Base-by-base conservation (phyloP, 2,329 filamentous ascomycete genomes). In the Paramyrothecium roridum region DNA sequence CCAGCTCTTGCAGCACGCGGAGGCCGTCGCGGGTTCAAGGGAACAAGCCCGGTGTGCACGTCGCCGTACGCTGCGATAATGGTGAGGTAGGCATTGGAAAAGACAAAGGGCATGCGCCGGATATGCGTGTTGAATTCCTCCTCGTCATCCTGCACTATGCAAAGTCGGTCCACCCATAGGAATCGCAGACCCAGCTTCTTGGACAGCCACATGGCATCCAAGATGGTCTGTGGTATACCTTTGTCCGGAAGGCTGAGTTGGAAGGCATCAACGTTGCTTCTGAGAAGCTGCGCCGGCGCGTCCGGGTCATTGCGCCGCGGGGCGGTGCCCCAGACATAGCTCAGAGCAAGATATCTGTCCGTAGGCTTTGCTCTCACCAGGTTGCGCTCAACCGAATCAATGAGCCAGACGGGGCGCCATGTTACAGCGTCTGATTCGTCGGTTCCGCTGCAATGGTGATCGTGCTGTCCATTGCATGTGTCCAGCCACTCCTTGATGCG, bases 151-250 rank as follows among this genome's bases (percentile, higher is more conserved):
- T 80, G 77, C 6, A 76, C 68, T 54, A 78, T 76, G 52, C 76
- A 78, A 50, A 77, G 65, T 34, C 71, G 67, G 57, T 80, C 77
- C 34, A 80, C 72, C 78, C 77, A 80, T 20, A 80, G 65, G 54
- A 75, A 71, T 2, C 71, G 70, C 21, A 77, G 67, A 1, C 72
- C 73, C 12, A 79, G 65, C 63, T 76, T 77, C 57, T 69, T 72
- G 22, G 74, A 67, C 20, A 78, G 61, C 71, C 73, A 76, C 57
- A 78, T 75, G 56, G 75, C 75, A 57, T 77, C 75, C n/a, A 70
- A 54, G 53, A 77, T 73, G 4, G 75, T 76, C 52, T 72, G 68
- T 37, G 73, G 74, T 17, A 78, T 63, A 17, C 73, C 70, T 10
- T 64, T 59, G 17, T 76, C 74, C 3, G 71, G 68, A 17, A 78